These are phyloP conservation scores for Coelastrella sp. DNA, from an alignment of 139 green algal genomes.

Conservation along the genomic window DNA sequence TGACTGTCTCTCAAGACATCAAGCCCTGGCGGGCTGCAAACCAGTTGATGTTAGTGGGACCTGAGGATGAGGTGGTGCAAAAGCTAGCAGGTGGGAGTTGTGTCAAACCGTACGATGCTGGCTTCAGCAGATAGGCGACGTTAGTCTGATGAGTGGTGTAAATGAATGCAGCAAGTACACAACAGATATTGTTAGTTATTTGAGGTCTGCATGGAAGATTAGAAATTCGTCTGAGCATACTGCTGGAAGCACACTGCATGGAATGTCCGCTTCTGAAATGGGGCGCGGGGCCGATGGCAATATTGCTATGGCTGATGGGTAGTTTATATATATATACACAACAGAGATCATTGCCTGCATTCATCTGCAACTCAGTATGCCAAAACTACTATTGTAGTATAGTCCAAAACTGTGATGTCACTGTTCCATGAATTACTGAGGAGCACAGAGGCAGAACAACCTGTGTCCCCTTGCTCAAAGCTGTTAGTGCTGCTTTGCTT, in stretches of 20 bases:
- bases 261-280: too few relatives aligned
- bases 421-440: background rate
- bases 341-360: too few relatives aligned
- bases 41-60: constrained; percentile 13
- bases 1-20: background rate
- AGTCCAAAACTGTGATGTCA: too few relatives aligned
- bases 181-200: background rate
- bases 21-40: constrained; percentile 34
- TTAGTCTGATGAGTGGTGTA: too few relatives aligned
- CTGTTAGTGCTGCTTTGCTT: background rate
- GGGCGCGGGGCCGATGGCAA: too few relatives aligned
- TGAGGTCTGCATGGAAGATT: too few relatives aligned
- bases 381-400: too few relatives aligned
- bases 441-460: background rate
- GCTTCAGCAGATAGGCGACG: background rate
- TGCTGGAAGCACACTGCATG: too few relatives aligned
- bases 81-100: constrained; percentile 10
- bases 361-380: too few relatives aligned
- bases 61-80: constrained; percentile 25
- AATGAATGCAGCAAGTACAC: background rate
- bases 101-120: background rate
- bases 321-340: too few relatives aligned
- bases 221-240: too few relatives aligned
- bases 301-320: too few relatives aligned
- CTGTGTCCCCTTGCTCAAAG: background rate